Percentiles rank a stretch among this genome's conserved stretches.
These are phyloP conservation scores for Paracorniculantispora psalliotae DNA, from an alignment of 2,329 filamentous ascomycete genomes.

Conservation along the genomic window DNA sequence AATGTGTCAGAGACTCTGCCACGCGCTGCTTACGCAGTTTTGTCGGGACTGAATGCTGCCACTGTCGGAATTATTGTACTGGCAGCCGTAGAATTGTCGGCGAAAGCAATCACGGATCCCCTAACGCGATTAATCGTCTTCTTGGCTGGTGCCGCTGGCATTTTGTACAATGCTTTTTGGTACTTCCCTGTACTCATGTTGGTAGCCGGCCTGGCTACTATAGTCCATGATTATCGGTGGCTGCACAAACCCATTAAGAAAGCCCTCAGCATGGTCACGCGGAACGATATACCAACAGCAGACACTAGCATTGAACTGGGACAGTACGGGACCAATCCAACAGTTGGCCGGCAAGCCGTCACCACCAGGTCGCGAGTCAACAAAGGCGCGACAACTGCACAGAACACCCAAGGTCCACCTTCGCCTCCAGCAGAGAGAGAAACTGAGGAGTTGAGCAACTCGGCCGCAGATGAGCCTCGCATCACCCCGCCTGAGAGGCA, in stretches of 20 bases:
- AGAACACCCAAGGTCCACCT: no score
- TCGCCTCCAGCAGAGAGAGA: not conserved
- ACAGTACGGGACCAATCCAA: no score
- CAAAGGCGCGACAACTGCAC: no score
- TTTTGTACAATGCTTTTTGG: constrained; percentile 70
- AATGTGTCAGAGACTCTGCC: constrained; percentile 56
- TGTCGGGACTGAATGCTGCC: constrained; percentile 67
- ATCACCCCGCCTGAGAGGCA: constrained; percentile 28
- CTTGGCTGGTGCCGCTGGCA: constrained; percentile 55
- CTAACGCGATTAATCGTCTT: constrained; percentile 61
- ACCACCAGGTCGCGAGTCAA: no score
- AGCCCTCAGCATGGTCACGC: not conserved
- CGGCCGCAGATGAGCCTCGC: not conserved
- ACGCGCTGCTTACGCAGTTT: constrained; percentile 58
- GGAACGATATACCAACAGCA: not conserved
- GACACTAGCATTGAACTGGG: no score
- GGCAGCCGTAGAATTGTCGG: constrained; percentile 61
- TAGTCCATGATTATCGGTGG: constrained; percentile 53
- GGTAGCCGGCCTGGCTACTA: constrained; percentile 45
- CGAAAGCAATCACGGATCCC: constrained; percentile 63
- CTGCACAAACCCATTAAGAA: constrained; percentile 30
- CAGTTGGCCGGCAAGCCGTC: no score
- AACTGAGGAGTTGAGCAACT: not conserved
- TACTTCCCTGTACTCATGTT: constrained; percentile 66
- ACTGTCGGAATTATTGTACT: constrained; percentile 69